Evolutionary conservation across 495 filamentous ascomycete genomes (phyloP), one percentile per base, ranked within the genome.

Genomic region (Gamarada debralockiae): DNA sequence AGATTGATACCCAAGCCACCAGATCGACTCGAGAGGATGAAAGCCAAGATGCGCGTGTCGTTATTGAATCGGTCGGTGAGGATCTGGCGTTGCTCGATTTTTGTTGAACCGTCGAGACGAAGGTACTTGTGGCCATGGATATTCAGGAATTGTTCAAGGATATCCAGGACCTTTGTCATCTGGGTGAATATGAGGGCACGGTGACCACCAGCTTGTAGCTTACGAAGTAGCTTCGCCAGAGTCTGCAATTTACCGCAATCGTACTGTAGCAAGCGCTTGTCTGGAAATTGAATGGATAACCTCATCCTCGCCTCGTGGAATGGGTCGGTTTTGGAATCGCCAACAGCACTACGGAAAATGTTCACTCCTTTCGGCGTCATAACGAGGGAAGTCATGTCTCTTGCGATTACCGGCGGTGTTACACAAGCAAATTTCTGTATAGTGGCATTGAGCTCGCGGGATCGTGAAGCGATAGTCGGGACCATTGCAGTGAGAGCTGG

Each of bases 101-200:
- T 95, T 13, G 95, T 97, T 15, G 87, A 82, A 33, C 95, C 95
- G 60, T 99, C 95, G 9, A 99, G 84, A 23, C 95, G 90, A 3
- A 96, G 81, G 69, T 99, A 99, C 24, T 92, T 93, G 67, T 97
- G 89, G 1, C 91, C 91, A 62, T 97, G 93, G 52, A 99, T 97
- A 67, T 97, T 97, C 63, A 99, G 82, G 65, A 97, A 99, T 52
- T 92, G 91, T 61, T 99, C 95, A 15, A 99, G 79, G 53, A 99
- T 93, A 69, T 99, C 92, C 4, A 99, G 83, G 58, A 97, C 93
- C 65, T 92, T 95, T 22, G 95, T 97, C 95, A 99, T 99, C 62
- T 99, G 95, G 1, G 95, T 97, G 71, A 99, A 99, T 67, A 99
- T 97, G 25, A 99, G 73, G 3, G 90, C 92, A 5, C 95, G 88